A percentile compares a stretch with the other conserved stretches of the same genome.
Conservation (phyloP, 73 alveolate genomes). For the Paramecium pentaurelia region DNA sequence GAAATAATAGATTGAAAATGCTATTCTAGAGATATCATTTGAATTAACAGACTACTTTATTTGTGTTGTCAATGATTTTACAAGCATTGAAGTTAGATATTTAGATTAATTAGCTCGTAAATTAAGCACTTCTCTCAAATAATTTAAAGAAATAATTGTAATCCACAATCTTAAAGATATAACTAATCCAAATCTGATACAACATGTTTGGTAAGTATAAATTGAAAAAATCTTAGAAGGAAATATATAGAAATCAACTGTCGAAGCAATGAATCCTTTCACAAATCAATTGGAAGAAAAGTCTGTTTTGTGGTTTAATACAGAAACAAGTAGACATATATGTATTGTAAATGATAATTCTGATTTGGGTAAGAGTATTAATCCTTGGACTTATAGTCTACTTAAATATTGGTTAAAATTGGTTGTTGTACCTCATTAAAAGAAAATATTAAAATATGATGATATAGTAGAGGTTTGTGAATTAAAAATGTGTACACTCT, state of each 20-base stretch:
- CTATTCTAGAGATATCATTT: neutral
- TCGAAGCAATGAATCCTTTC: constrained; percentile 21
- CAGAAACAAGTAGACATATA: neutral
- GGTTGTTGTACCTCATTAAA: constrained; percentile 34
- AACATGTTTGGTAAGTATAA: constrained; percentile 23
- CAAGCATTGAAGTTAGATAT: constrained; percentile 26
- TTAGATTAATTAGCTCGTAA: constrained; percentile 19
- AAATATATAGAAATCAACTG: neutral
- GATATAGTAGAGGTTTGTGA: neutral
- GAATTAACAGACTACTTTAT: constrained; percentile 32
- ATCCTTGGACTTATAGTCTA: constrained; percentile 51
- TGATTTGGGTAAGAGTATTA: constrained; percentile 41
- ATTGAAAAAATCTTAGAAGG: constrained; percentile 30
- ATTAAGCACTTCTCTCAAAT: neutral
- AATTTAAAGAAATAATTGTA: constrained; percentile 28
- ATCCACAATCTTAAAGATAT: constrained; percentile 22
- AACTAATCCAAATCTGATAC: neutral
- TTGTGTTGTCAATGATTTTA: constrained; percentile 49
- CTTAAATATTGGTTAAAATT: constrained; percentile 9
- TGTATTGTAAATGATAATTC: constrained; percentile 8
- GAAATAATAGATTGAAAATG: neutral
- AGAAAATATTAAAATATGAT: neutral
- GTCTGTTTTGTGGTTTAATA: constrained; percentile 14
- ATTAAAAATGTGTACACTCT: neutral
- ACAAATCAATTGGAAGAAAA: neutral